Evolutionary conservation across 306 rosid genomes (phyloP).

Genomic region (Fragaria vesca): DNA sequence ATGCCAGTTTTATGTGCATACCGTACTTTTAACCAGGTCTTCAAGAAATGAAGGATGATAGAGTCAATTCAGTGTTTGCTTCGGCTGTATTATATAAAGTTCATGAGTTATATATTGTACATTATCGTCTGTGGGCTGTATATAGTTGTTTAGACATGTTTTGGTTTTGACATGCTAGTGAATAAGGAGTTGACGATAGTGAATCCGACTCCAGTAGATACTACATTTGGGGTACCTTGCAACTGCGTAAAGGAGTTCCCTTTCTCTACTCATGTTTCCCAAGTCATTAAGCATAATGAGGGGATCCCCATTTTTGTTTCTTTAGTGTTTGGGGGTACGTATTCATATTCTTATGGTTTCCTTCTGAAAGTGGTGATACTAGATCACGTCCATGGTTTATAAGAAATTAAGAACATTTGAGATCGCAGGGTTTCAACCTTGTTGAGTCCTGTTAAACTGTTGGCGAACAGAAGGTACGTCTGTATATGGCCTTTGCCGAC

Average conservation of each 20-base stretch:
- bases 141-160: conserved; percentile 6
- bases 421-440: no score
- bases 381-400: no score
- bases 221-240: not conserved
- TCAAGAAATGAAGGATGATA: conserved; percentile 25
- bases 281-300: not conserved
- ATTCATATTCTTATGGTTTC: not conserved
- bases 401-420: no score
- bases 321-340: not conserved
- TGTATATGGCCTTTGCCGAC: no score
- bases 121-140: not conserved
- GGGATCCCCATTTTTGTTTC: not conserved
- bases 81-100: conserved; percentile 50
- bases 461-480: no score
- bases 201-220: not conserved
- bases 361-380: no score
- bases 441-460: no score
- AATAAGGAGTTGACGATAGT: not conserved
- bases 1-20: conserved; percentile 33
- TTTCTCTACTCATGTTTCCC: not conserved
- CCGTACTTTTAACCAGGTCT: conserved; percentile 17
- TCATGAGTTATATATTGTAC: conserved; percentile 9
- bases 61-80: conserved; percentile 33
- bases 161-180: not conserved
- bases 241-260: not conserved